Percentiles rank a stretch among this genome's conserved stretches.
Conservation (phyloP, 2,329 filamentous ascomycete genomes). For the Bipolaris oryzae region DNA sequence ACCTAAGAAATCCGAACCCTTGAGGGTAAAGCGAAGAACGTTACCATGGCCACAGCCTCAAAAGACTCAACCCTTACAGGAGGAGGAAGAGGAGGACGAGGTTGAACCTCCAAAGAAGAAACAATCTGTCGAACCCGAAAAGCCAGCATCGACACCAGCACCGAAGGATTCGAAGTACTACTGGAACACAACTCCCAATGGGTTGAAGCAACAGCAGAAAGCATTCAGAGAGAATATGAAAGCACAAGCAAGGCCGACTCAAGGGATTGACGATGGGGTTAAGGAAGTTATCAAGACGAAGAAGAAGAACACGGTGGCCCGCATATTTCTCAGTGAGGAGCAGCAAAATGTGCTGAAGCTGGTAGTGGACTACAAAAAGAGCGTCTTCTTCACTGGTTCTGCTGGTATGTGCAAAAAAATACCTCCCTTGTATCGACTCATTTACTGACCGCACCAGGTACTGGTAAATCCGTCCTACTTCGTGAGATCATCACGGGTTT, state of each 20-base stretch:
- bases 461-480: conserved; percentile 96
- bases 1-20: conserved; percentile 27
- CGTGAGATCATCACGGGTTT: conserved; percentile 85
- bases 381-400: conserved; percentile 97
- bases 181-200: conserved; percentile 78
- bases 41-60: conserved; percentile 64
- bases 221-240: conserved; percentile 68
- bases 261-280: conserved; percentile 53
- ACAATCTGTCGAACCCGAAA: conserved; percentile 43
- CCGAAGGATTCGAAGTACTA: conserved; percentile 52
- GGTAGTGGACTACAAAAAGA: conserved; percentile 79
- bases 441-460: conserved; percentile 55
- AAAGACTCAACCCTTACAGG: conserved; percentile 27
- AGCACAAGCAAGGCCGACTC: conserved; percentile 54
- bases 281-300: conserved; percentile 53
- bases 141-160: conserved; percentile 53
- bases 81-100: conserved; percentile 28
- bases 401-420: conserved; percentile 61
- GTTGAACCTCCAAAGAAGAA: conserved; percentile 34
- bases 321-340: conserved; percentile 80
- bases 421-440: neutral
- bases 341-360: conserved; percentile 83
- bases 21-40: conserved; percentile 41
- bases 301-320: conserved; percentile 55
- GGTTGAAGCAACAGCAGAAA: conserved; percentile 78